phyloP scores from a whole-genome alignment of 768 basidiomycete species.

The Mycena belliarum region DNA sequence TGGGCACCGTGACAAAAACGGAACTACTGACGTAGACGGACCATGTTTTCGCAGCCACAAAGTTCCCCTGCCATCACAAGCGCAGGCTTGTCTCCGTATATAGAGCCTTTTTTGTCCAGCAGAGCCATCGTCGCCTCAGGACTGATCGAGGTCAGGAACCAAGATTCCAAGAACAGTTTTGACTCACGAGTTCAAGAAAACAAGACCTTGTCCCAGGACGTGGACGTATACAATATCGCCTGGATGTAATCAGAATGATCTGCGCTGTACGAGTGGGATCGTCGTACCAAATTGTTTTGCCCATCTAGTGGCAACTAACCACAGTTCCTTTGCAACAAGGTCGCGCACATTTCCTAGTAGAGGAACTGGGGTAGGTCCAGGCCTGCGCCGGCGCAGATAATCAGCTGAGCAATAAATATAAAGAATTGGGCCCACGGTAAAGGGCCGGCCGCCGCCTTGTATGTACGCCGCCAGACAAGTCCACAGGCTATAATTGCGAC shows the following conservation, averaged over 20 bases:
- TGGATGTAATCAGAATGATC: slow-evolving; percentile 29
- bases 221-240: slow-evolving; percentile 69
- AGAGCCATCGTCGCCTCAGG: slow-evolving; percentile 60
- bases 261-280: neutral
- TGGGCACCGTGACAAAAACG: slow-evolving; percentile 6
- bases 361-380: slow-evolving; percentile 68
- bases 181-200: slow-evolving; percentile 40
- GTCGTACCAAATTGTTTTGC: slow-evolving; percentile 60
- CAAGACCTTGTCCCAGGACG: slow-evolving; percentile 63
- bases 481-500: slow-evolving; percentile 42
- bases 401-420: neutral
- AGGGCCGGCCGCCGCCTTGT: slow-evolving; percentile 40
- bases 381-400: slow-evolving; percentile 22
- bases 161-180: slow-evolving; percentile 40
- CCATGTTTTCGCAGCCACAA: slow-evolving; percentile 75
- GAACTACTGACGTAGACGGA: slow-evolving; percentile 26
- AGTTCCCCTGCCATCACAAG: slow-evolving; percentile 73
- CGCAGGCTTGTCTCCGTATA: slow-evolving; percentile 75
- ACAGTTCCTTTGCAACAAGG: slow-evolving; percentile 60
- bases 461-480: slow-evolving; percentile 45
- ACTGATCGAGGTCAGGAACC: slow-evolving; percentile 11
- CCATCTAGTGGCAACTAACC: slow-evolving; percentile 65
- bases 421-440: slow-evolving; percentile 39
- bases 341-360: slow-evolving; percentile 66
- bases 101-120: slow-evolving; percentile 67